A percentile compares a stretch with the other conserved stretches of the same genome.
Conservation (phyloP, 2,329 filamentous ascomycete genomes). For the Colletotrichum costaricense region DNA sequence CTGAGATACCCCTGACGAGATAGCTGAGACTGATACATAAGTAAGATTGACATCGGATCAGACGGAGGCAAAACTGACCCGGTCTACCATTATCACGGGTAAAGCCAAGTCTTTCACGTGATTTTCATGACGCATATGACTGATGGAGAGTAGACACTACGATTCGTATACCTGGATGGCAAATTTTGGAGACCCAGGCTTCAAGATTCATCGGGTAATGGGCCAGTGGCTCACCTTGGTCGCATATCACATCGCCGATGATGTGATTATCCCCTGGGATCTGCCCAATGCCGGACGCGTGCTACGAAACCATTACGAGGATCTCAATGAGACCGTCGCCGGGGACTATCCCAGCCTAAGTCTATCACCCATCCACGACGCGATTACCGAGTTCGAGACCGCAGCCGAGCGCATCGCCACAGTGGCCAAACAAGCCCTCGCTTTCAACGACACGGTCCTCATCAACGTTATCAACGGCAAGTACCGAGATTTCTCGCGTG, state of each 20-base stretch:
- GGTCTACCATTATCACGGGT: slow-evolving; percentile 29
- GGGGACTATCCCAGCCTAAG: slow-evolving; percentile 2
- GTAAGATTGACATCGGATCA: slow-evolving; percentile 22
- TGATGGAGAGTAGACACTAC: slow-evolving; percentile 11
- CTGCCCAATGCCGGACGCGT: slow-evolving; percentile 25
- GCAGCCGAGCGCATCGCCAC: slow-evolving; percentile 18
- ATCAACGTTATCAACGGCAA: slow-evolving; percentile 19
- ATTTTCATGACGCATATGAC: neutral
- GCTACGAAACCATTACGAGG: slow-evolving; percentile 24
- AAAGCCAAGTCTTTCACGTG: neutral
- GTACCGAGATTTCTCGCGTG: slow-evolving; percentile 30
- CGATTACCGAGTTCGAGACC: slow-evolving; percentile 14
- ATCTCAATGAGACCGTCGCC: slow-evolving; percentile 21
- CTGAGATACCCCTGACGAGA: neutral
- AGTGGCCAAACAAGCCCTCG: slow-evolving; percentile 16
- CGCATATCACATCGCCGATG: slow-evolving; percentile 29
- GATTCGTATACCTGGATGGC: slow-evolving; percentile 60
- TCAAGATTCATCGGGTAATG: slow-evolving; percentile 59
- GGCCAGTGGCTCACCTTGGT: slow-evolving; percentile 47
- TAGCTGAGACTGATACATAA: neutral
- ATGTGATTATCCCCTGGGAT: slow-evolving; percentile 28
- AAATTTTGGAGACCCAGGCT: slow-evolving; percentile 61
- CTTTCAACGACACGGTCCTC: slow-evolving; percentile 21
- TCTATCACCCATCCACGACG: slow-evolving; percentile 18
- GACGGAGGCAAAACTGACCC: slow-evolving; percentile 28